phyloP scores from a whole-genome alignment of 2,329 filamentous ascomycete genomes.

The Epichloe brachyelytri region DNA sequence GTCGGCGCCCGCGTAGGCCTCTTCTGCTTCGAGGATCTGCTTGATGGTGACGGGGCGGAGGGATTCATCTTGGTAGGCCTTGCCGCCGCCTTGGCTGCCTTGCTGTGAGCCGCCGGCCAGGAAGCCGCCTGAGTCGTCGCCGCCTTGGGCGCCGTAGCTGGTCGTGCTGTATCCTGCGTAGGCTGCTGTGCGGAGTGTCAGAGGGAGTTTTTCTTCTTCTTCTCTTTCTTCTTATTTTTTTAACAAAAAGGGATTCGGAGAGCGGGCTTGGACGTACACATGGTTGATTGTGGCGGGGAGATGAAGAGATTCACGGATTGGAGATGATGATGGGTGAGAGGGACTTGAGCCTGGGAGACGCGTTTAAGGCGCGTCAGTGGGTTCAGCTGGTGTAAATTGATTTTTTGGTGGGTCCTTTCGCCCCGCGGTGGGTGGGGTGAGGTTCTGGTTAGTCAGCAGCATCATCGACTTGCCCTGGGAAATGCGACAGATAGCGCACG shows the following conservation, averaged over 20 bases:
- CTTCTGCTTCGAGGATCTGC: slow-evolving; percentile 73
- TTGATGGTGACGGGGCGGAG: slow-evolving; percentile 92
- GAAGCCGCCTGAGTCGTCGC: slow-evolving; percentile 50
- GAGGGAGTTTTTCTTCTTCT: background rate
- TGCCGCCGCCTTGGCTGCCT: slow-evolving; percentile 39
- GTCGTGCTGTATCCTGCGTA: slow-evolving; percentile 36
- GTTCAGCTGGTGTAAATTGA: slow-evolving; percentile 7
- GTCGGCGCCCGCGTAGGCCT: slow-evolving; percentile 57
- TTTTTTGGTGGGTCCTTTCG: background rate
- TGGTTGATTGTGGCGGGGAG: slow-evolving; percentile 11
- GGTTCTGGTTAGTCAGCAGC: background rate
- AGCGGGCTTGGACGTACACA: slow-evolving; percentile 19
- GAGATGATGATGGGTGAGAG: background rate
- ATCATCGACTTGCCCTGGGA: too few relatives aligned
- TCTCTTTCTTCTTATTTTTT: rapidly evolving
- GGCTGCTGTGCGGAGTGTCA: slow-evolving; percentile 24
- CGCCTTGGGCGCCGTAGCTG: slow-evolving; percentile 40
- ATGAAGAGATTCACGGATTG: slow-evolving; percentile 1
- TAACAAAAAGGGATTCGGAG: background rate
- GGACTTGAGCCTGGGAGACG: slow-evolving; percentile 1
- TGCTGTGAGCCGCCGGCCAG: slow-evolving; percentile 46
- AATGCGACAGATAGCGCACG: too few relatives aligned
- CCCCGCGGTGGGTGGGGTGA: too few relatives aligned
- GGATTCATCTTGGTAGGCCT: slow-evolving; percentile 65
- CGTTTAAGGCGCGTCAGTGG: slow-evolving; percentile 7